A percentile compares a stretch with the other conserved stretches of the same genome.
phyloP scores from a whole-genome alignment of 2,329 filamentous ascomycete species.

The Chrysoporthe puriensis region DNA sequence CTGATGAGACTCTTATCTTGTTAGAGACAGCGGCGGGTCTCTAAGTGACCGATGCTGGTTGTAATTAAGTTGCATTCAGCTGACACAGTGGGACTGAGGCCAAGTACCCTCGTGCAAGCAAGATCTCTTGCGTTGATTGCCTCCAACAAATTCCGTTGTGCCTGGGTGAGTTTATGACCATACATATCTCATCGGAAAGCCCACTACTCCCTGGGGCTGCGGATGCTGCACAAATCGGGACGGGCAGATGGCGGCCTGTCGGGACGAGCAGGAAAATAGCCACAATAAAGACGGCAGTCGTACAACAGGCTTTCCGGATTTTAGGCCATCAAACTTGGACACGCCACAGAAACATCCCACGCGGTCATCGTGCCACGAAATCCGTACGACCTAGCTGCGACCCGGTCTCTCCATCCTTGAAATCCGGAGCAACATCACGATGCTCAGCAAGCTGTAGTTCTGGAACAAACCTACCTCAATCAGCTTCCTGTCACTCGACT shows the following conservation, averaged over 20 bases:
- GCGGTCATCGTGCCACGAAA: not conserved
- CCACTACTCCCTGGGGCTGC: not conserved
- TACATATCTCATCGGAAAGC: not conserved
- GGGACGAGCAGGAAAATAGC: not conserved
- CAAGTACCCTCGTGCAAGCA: not conserved
- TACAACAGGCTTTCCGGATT: not conserved
- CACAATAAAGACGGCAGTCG: not conserved
- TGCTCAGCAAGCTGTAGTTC: not conserved
- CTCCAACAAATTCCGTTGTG: not conserved
- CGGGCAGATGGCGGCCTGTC: not conserved
- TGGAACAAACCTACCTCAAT: not conserved
- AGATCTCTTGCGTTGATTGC: not conserved
- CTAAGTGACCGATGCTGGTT: slow-evolving; percentile 1
- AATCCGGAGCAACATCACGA: not conserved
- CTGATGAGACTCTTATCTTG: not conserved
- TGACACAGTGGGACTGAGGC: not conserved
- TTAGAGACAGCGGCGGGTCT: not conserved
- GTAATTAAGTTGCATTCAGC: not conserved
- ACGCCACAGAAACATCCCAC: not conserved
- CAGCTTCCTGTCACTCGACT: not conserved
- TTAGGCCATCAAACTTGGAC: not conserved
- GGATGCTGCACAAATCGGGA: not conserved
- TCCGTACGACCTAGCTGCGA: not conserved
- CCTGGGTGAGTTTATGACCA: not conserved
- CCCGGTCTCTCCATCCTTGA: not conserved